Percentiles rank a stretch among this genome's conserved stretches.
Conservation (phyloP, 2,329 filamentous ascomycete species). For the Sphaerostilbella broomeana region DNA sequence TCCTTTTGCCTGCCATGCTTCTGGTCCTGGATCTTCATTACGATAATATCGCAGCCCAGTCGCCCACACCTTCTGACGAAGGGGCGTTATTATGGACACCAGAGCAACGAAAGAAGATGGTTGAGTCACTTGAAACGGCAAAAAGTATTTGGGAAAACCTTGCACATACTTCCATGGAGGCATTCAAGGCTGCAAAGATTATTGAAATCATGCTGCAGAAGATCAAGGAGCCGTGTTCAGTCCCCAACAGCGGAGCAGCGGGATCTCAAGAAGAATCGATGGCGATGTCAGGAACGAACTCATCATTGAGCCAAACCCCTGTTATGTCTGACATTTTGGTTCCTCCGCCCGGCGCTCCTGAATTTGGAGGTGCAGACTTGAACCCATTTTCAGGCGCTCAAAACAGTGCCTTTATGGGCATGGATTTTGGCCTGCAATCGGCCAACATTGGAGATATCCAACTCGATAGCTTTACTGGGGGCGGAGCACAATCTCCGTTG, state of each 20-base stretch:
- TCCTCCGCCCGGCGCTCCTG: constrained; percentile 21
- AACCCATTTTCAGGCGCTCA: constrained; percentile 32
- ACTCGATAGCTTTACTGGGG: constrained; percentile 24
- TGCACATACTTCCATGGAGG: constrained; percentile 75
- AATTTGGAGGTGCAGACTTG: constrained; percentile 20
- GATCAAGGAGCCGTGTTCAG: constrained; percentile 39
- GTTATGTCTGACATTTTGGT: constrained; percentile 21
- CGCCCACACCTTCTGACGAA: constrained; percentile 34
- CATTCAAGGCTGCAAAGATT: constrained; percentile 75
- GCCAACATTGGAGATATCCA: constrained; percentile 26
- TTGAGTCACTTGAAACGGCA: constrained; percentile 64
- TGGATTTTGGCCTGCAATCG: constrained; percentile 37
- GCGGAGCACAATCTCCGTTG: constrained; percentile 37
- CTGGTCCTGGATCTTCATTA: constrained; percentile 77
- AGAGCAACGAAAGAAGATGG: constrained; percentile 66
- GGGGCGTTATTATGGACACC: constrained; percentile 50
- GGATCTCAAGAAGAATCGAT: constrained; percentile 18
- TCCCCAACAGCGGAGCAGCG: constrained; percentile 8
- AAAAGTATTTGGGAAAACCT: constrained; percentile 74
- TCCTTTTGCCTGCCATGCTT: constrained; percentile 78
- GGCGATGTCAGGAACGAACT: constrained; percentile 30
- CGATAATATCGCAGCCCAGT: constrained; percentile 44
- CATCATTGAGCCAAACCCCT: constrained; percentile 32
- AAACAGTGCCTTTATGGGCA: constrained; percentile 34
- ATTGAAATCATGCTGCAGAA: constrained; percentile 82